These are phyloP conservation scores for Metarhizium brunneum DNA, from an alignment of 2,329 filamentous ascomycete genomes.

Conservation along the genomic window DNA sequence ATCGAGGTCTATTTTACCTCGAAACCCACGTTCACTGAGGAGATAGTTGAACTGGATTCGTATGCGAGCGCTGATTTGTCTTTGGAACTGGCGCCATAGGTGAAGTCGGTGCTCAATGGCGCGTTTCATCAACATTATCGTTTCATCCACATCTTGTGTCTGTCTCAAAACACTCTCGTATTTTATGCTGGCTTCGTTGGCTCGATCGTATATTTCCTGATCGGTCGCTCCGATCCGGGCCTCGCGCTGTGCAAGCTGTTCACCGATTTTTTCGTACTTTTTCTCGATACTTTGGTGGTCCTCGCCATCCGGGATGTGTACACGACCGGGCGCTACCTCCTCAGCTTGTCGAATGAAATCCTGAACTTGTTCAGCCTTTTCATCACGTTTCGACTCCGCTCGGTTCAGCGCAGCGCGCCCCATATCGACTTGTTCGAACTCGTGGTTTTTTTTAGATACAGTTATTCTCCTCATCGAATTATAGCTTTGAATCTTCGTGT, in stretches of 20 bases:
- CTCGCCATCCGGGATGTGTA: slow-evolving; percentile 55
- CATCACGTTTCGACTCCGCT: slow-evolving; percentile 37
- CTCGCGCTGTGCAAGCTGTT: slow-evolving; percentile 50
- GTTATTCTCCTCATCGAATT: slow-evolving; percentile 41
- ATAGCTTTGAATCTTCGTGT: slow-evolving; percentile 40
- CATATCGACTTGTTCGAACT: slow-evolving; percentile 40
- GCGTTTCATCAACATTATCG: slow-evolving; percentile 36
- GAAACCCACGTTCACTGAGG: slow-evolving; percentile 80
- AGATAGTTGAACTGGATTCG: slow-evolving; percentile 82
- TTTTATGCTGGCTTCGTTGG: slow-evolving; percentile 28
- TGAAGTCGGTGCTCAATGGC: slow-evolving; percentile 60
- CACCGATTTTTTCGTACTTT: slow-evolving; percentile 44
- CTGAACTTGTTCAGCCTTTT: slow-evolving; percentile 37
- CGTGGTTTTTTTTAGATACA: slow-evolving; percentile 53
- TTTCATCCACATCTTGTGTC: slow-evolving; percentile 29
- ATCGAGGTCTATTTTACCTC: slow-evolving; percentile 70
- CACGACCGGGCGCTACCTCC: slow-evolving; percentile 42
- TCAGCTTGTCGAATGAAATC: slow-evolving; percentile 47
- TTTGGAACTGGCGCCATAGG: slow-evolving; percentile 75
- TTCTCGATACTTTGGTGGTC: slow-evolving; percentile 46
- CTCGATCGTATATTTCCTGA: slow-evolving; percentile 49
- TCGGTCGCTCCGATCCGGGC: slow-evolving; percentile 53
- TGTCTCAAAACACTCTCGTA: slow-evolving; percentile 34
- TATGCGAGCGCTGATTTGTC: slow-evolving; percentile 76
- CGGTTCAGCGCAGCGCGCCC: slow-evolving; percentile 34